Base-by-base conservation (phyloP, 768 basidiomycete species). In the Clathrus columnatus region DNA sequence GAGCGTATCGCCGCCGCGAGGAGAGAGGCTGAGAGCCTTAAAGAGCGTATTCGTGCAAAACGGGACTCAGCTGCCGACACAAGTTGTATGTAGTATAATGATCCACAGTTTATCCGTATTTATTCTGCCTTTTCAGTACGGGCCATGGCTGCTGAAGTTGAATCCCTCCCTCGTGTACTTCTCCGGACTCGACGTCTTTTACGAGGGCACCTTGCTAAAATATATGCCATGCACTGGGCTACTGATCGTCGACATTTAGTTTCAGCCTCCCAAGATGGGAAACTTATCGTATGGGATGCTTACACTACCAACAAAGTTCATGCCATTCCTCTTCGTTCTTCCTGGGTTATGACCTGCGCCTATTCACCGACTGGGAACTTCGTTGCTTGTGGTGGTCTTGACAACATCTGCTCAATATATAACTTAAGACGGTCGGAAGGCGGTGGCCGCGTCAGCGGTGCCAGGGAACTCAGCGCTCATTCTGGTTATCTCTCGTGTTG, bases 271-370 rank as follows among this genome's bases (percentile, higher is more conserved):
- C 95, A 99, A 69, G 95, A 99, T 67, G 95, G 95, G 51, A 99
- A 99, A 71, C 82, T 99, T 57, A 98, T 99, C 67, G 95, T 99
- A 52, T 99, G 95, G 95, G 95, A 99, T 71, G 95, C 95, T 50
- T 98, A 98, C 72, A 98, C 95, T n/a, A 96, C 94, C 57, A 99
- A 99, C 81, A 99, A 99, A 76, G 95, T 99, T 58, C 96, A 99
- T 67, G 95, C 95, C 62, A 99, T 99, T 68, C 95, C 95, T 50
- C 76, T 99, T 47, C 85, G 95, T 51, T 96, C 93, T 46, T 92
- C 90, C 67, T 99, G 95, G 95, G 95, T 99, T 73, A 99, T 99
- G 95, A 99, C 95, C 50, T 99, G 95, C 68, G 95, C 95, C 50
- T 98, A 97, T 72, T 86, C 96, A 20, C 95, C 96, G 4, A 91